Evolutionary conservation across 2,329 filamentous ascomycete genomes (phyloP).

Genomic region (Colletotrichum theobromicola): DNA sequence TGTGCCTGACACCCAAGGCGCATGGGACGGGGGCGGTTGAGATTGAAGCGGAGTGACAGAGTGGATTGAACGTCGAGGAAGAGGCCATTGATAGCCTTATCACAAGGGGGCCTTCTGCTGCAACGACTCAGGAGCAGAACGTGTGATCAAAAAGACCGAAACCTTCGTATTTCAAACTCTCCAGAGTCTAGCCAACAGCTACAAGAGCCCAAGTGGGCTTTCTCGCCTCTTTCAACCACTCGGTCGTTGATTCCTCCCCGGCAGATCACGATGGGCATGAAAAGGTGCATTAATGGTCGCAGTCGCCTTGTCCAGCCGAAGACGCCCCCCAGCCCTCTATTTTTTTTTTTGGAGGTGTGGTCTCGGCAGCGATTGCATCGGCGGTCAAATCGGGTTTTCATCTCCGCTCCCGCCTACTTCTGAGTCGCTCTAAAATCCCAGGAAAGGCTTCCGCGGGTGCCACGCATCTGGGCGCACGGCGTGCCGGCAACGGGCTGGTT

Average conservation of each 20-base stretch:
- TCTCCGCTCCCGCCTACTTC: slow-evolving; percentile 11
- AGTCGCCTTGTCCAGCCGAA: not conserved
- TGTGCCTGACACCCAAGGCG: not conserved
- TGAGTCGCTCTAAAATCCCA: not conserved
- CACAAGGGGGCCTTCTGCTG: not conserved
- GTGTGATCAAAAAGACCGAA: not conserved
- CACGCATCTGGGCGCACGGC: not conserved
- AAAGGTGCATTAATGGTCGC: not conserved
- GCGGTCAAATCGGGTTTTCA: slow-evolving; percentile 1
- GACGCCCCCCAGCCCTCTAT: not conserved
- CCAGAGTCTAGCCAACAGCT: not conserved
- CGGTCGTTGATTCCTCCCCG: not conserved
- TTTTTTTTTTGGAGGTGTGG: not conserved
- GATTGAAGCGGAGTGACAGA: slow-evolving; percentile 5
- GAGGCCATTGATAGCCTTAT: not conserved
- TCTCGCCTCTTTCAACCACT: not conserved
- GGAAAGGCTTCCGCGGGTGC: not conserved
- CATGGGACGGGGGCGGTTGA: not conserved
- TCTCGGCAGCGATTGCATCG: not conserved
- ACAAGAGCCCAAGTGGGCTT: not conserved
- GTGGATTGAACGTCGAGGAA: not conserved
- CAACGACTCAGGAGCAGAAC: not conserved
- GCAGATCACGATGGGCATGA: not conserved
- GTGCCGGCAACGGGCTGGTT: not conserved
- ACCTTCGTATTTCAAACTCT: not conserved